Percentiles rank a stretch among this genome's conserved stretches.
Conservation (phyloP, 169 alveolate genomes). For the Eimeria praecox region DNA sequence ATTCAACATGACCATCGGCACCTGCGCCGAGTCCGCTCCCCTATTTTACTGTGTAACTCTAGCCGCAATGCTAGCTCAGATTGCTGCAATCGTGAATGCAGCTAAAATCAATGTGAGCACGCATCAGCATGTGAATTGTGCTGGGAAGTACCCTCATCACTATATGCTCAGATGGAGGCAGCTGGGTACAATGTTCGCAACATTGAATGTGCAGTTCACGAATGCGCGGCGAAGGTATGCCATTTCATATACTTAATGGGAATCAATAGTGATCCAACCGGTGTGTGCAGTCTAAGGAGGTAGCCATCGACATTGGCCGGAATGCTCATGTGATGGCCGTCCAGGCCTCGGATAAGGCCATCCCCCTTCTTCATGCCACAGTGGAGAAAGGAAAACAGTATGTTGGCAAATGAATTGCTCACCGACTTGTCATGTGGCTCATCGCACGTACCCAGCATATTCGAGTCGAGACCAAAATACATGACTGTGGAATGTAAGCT, state of each 20-base stretch:
- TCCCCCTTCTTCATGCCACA: constrained; percentile 55
- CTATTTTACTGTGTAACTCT: constrained; percentile 53
- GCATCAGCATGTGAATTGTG: background rate
- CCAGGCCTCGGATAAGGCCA: constrained; percentile 49
- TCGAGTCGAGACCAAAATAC: constrained; percentile 65
- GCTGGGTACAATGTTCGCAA: constrained; percentile 70
- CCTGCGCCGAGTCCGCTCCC: constrained; percentile 72
- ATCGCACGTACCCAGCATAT: background rate
- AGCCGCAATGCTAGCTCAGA: constrained; percentile 73
- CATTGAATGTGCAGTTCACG: constrained; percentile 41
- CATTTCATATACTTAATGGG: background rate
- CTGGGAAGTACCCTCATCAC: background rate
- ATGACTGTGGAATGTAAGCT: constrained; percentile 51
- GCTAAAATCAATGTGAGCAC: constrained; percentile 56
- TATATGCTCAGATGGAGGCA: constrained; percentile 41
- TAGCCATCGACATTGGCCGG: constrained; percentile 64
- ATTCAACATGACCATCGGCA: constrained; percentile 65
- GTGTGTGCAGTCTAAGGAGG: constrained; percentile 48
- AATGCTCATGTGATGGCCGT: constrained; percentile 35
- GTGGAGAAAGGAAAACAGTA: constrained; percentile 73
- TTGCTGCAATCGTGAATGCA: constrained; percentile 51
- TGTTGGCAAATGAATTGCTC: background rate
- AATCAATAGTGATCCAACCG: background rate
- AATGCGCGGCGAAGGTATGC: constrained; percentile 64
- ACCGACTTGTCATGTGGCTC: background rate